These are phyloP conservation scores for Petunia secreta DNA, from an alignment of 257 asterid species.

Conservation along the genomic window DNA sequence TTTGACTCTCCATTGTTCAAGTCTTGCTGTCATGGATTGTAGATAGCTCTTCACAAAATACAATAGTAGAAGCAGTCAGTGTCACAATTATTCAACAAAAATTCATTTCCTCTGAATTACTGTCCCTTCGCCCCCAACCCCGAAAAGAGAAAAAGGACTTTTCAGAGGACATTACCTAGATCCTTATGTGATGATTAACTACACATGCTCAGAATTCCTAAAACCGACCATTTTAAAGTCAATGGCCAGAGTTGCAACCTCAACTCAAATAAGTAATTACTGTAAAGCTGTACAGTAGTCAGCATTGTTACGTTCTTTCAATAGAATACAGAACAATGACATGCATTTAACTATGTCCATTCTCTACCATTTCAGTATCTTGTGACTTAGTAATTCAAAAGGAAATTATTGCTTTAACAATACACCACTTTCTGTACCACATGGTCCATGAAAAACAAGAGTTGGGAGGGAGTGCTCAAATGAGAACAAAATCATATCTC, in stretches of 20 bases:
- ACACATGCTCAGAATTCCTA: conserved; percentile 4
- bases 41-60: conserved; percentile 63
- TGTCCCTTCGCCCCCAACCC: background rate
- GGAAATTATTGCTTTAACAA: background rate
- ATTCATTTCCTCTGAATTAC: background rate
- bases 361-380: conserved; percentile 21
- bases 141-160: background rate
- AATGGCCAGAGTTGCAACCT: background rate
- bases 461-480: background rate
- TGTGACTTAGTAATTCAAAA: background rate
- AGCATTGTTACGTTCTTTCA: background rate
- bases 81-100: background rate
- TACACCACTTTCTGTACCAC: conserved; percentile 7
- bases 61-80: background rate
- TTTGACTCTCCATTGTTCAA: conserved; percentile 88
- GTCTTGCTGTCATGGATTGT: conserved; percentile 82
- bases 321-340: background rate
- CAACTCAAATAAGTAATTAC: conserved; percentile 10
- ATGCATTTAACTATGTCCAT: background rate
- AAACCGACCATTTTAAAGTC: background rate
- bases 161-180: background rate
- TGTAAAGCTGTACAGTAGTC: background rate
- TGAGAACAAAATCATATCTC: background rate
- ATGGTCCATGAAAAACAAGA: background rate
- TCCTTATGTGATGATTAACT: background rate